phyloP scores from a whole-genome alignment of 306 rosid genomes.

The Trichosanthes cucumerina region DNA sequence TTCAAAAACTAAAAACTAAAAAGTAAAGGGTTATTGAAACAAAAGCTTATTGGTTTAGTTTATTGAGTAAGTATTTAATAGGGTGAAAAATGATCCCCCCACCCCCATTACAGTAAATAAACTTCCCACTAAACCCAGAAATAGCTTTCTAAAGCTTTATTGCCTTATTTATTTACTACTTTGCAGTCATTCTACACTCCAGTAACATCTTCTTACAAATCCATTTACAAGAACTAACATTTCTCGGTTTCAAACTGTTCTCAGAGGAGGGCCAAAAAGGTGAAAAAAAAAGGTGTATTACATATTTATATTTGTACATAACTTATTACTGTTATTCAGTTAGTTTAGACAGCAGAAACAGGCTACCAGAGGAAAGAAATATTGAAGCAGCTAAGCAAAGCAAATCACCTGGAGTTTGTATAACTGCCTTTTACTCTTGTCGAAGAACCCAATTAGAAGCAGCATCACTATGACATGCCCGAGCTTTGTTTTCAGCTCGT shows the following conservation, averaged over 20 bases:
- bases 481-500: slow-evolving; percentile 83
- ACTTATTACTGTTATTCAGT: slow-evolving; percentile 23
- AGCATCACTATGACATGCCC: slow-evolving; percentile 97
- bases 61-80: too few species aligned
- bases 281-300: neutral
- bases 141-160: neutral
- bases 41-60: too few species aligned
- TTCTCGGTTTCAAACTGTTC: neutral
- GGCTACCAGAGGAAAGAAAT: slow-evolving; percentile 72
- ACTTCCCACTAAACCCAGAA: too few species aligned
- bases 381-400: slow-evolving; percentile 75
- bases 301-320: neutral
- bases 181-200: neutral
- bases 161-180: neutral
- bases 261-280: neutral
- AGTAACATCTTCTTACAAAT: neutral
- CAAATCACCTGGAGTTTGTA: slow-evolving; percentile 67
- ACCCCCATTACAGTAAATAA: neutral
- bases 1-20: too few species aligned
- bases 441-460: slow-evolving; percentile 78
- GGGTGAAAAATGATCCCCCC: neutral
- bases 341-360: slow-evolving; percentile 68
- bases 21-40: too few species aligned
- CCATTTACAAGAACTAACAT: neutral
- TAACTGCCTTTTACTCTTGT: slow-evolving; percentile 66